A percentile compares a stretch with the other conserved stretches of the same genome.
Conservation (phyloP, 108 stramenopile species). For the Cyclotella cryptica region DNA sequence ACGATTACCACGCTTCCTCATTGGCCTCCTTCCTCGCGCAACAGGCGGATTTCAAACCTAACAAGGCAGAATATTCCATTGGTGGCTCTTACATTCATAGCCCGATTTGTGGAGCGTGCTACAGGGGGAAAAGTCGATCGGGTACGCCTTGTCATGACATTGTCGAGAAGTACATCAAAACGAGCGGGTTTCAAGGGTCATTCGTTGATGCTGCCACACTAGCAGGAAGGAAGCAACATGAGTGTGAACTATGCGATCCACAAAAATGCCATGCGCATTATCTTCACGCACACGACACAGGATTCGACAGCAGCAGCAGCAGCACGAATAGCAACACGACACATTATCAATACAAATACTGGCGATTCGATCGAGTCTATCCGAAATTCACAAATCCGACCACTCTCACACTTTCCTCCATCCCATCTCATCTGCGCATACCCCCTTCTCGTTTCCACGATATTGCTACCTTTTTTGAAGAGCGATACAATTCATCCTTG, state of each 20-base stretch:
- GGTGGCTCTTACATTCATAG: conserved; percentile 14
- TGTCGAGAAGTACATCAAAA: conserved; percentile 1
- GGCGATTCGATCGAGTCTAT: conserved; percentile 41
- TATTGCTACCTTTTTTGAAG: conserved; percentile 25
- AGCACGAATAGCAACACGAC: neutral
- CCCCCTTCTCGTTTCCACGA: conserved; percentile 45
- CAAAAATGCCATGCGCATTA: conserved; percentile 25
- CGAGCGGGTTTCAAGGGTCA: conserved; percentile 18
- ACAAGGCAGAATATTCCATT: too few species aligned
- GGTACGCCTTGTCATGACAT: conserved; percentile 12
- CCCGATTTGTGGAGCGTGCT: conserved; percentile 24
- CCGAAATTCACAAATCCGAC: conserved; percentile 46
- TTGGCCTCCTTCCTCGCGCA: neutral
- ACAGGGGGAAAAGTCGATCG: conserved; percentile 3
- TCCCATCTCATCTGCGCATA: conserved; percentile 41
- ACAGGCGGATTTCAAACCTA: neutral
- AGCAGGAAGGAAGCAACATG: conserved; percentile 4
- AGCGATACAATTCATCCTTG: conserved; percentile 23
- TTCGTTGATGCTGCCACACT: conserved; percentile 23
- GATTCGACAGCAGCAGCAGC: neutral
- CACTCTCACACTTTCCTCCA: conserved; percentile 40
- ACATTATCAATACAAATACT: conserved; percentile 31
- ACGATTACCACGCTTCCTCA: neutral
- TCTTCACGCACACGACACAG: neutral
- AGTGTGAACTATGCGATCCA: conserved; percentile 38